A percentile compares a stretch with the other conserved stretches of the same genome.
Conservation (phyloP, 768 basidiomycete species). For the Tricholoma bakamatsutake region DNA sequence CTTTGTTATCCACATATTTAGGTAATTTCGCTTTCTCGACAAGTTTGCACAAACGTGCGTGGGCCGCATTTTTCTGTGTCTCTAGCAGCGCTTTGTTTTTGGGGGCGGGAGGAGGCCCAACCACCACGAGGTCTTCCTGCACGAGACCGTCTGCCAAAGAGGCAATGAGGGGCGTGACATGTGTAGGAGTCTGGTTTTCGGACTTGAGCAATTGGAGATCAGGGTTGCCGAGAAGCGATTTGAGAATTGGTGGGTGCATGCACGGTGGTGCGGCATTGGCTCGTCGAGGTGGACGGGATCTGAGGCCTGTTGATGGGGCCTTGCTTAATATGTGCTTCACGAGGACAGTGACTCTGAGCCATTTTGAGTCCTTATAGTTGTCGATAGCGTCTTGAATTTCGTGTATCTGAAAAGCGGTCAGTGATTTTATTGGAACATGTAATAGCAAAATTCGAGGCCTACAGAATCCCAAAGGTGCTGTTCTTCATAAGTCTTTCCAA, state of each 20-base stretch:
- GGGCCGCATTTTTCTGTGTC: slow-evolving; percentile 18
- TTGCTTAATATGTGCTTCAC: slow-evolving; percentile 21
- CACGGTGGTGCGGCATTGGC: background rate
- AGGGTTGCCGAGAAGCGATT: slow-evolving; percentile 32
- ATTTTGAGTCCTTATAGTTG: slow-evolving; percentile 15
- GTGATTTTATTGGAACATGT: slow-evolving; percentile 1
- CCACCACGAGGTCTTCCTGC: slow-evolving; percentile 45
- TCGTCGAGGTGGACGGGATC: slow-evolving; percentile 5
- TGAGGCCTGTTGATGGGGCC: slow-evolving; percentile 6
- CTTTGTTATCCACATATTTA: slow-evolving; percentile 25
- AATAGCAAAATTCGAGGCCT: slow-evolving; percentile 4
- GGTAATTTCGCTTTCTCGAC: slow-evolving; percentile 19
- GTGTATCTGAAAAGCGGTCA: slow-evolving; percentile 15
- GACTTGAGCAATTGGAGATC: slow-evolving; percentile 53
- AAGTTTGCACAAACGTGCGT: slow-evolving; percentile 23
- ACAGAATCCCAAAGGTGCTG: slow-evolving; percentile 29
- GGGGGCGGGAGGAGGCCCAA: slow-evolving; percentile 39
- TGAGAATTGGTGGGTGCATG: slow-evolving; percentile 13
- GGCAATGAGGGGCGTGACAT: slow-evolving; percentile 58
- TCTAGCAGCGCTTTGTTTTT: slow-evolving; percentile 23
- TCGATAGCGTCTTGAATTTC: slow-evolving; percentile 26
- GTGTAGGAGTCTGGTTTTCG: slow-evolving; percentile 49
- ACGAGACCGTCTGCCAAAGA: slow-evolving; percentile 46
- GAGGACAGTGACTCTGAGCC: slow-evolving; percentile 18
- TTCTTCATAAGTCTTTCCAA: slow-evolving; percentile 28